Evolutionary conservation across 352 stramenopile genomes (phyloP).

Genomic region (Globisporangium paroecandrum): DNA sequence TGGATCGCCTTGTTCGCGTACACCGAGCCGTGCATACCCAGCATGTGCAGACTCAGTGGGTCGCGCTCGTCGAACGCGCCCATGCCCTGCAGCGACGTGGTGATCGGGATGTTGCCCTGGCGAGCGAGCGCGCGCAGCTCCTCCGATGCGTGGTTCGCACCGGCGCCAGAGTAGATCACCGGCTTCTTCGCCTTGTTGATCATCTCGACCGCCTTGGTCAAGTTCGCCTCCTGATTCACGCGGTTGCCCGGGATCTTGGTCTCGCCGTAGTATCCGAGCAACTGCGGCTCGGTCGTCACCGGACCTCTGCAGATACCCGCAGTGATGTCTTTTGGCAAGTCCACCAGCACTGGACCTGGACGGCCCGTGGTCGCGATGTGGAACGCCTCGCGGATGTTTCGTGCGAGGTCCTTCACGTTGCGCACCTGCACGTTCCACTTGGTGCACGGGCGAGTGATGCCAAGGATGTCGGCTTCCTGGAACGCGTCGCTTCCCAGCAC

Average conservation of each 20-base stretch:
- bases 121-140: constrained; percentile 91
- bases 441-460: constrained; percentile 88
- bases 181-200: constrained; percentile 95
- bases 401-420: constrained; percentile 92
- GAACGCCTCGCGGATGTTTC: constrained; percentile 95
- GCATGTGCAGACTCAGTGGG: constrained; percentile 94
- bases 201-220: constrained; percentile 70
- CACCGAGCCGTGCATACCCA: constrained; percentile 96
- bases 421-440: constrained; percentile 98
- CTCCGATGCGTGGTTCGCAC: constrained; percentile 81
- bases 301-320: constrained; percentile 69
- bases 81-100: constrained; percentile 92
- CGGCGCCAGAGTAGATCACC: constrained; percentile 94
- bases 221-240: constrained; percentile 74
- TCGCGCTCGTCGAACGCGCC: constrained; percentile 93
- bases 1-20: constrained; percentile 97
- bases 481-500: constrained; percentile 92
- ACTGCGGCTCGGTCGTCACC: constrained; percentile 69
- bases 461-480: constrained; percentile 85
- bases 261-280: constrained; percentile 84
- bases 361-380: constrained; percentile 92
- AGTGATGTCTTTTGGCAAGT: constrained; percentile 95
- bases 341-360: constrained; percentile 92
- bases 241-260: constrained; percentile 81
- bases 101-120: constrained; percentile 93